Conservation (phyloP, 2,329 filamentous ascomycete genomes). For the Pseudogymnoascus sp. region DNA sequence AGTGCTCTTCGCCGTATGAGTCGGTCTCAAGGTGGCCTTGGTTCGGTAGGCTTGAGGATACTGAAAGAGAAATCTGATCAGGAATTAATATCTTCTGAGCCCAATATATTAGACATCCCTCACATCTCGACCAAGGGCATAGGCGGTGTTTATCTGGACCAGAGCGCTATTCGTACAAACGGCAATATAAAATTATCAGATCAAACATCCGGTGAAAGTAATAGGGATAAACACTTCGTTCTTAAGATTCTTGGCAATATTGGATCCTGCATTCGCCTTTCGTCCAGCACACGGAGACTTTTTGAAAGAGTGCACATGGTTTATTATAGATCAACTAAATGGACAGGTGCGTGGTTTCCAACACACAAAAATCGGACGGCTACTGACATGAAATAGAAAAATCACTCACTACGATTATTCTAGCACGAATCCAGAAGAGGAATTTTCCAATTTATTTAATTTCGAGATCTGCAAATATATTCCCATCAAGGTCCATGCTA, state of each 20-base stretch:
- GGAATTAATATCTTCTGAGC: not conserved
- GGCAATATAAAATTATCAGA: not conserved
- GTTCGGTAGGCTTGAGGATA: slow-evolving; percentile 57
- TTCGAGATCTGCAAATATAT: slow-evolving; percentile 82
- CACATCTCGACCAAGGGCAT: not conserved
- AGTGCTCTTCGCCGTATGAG: slow-evolving; percentile 66
- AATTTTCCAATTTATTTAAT: slow-evolving; percentile 90
- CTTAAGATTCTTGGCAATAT: slow-evolving; percentile 68
- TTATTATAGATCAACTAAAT: slow-evolving; percentile 91
- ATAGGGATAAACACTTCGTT: slow-evolving; percentile 66
- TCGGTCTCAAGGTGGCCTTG: slow-evolving; percentile 66
- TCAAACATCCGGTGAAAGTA: slow-evolving; percentile 34
- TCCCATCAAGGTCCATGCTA: slow-evolving; percentile 63
- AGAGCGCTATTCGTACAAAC: not conserved
- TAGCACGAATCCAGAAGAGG: slow-evolving; percentile 78
- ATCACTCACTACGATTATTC: slow-evolving; percentile 86
- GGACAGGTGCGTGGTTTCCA: slow-evolving; percentile 47
- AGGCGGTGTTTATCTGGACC: not conserved
- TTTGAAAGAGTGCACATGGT: slow-evolving; percentile 94
- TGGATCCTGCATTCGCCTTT: slow-evolving; percentile 78
- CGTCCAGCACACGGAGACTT: slow-evolving; percentile 61
- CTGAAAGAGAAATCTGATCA: slow-evolving; percentile 28
- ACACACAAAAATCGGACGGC: not conserved
- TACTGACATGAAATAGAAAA: slow-evolving; percentile 51
- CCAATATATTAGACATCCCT: not conserved